These are phyloP conservation scores for Acorus calamus DNA, from an alignment of 106 monocot species.

Conservation along the genomic window DNA sequence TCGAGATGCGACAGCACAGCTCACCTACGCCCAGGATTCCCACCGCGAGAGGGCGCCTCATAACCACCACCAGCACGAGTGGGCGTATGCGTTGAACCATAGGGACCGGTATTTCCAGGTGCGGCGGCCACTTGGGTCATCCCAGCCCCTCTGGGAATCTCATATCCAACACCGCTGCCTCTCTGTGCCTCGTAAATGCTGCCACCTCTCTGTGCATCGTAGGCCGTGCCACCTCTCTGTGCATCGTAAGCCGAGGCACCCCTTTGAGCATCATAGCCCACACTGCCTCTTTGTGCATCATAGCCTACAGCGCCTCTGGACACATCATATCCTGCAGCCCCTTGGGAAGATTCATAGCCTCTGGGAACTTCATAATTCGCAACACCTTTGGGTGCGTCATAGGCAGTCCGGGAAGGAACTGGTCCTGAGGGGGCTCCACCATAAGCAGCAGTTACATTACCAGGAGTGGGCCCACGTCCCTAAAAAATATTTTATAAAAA, in stretches of 20 bases:
- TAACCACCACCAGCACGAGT: slow-evolving; percentile 14
- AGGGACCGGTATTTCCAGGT: slow-evolving; percentile 11
- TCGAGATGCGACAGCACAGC: too few relatives aligned
- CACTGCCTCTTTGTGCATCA: slow-evolving; percentile 8
- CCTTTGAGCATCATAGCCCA: slow-evolving; percentile 18
- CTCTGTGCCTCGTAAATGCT: too few relatives aligned
- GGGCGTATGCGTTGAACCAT: slow-evolving; percentile 17
- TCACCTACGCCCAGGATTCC: slow-evolving; percentile 3
- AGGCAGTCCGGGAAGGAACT: slow-evolving; percentile 16
- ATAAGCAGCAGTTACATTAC: slow-evolving; percentile 17
- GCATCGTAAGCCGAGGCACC: slow-evolving; percentile 25
- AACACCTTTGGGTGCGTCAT: slow-evolving; percentile 16
- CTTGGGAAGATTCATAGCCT: slow-evolving; percentile 8
- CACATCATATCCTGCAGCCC: slow-evolving; percentile 11
- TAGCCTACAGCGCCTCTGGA: slow-evolving; percentile 5
- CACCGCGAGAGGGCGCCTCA: slow-evolving; percentile 15
- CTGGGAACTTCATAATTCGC: slow-evolving; percentile 16
- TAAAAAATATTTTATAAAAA: slow-evolving; percentile 13
- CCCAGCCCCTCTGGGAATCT: slow-evolving; percentile 16
- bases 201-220: slow-evolving; percentile 24
- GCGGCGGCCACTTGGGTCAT: slow-evolving; percentile 5
- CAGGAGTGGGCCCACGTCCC: slow-evolving; percentile 20
- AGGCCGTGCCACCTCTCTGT: slow-evolving; percentile 26
- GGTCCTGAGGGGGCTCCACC: slow-evolving; percentile 24
- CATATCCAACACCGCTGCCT: too few relatives aligned